Evolutionary conservation across 2,329 filamentous ascomycete genomes (phyloP), one percentile per base, ranked within the genome.

Genomic region (Clarireedia hainanense): DNA sequence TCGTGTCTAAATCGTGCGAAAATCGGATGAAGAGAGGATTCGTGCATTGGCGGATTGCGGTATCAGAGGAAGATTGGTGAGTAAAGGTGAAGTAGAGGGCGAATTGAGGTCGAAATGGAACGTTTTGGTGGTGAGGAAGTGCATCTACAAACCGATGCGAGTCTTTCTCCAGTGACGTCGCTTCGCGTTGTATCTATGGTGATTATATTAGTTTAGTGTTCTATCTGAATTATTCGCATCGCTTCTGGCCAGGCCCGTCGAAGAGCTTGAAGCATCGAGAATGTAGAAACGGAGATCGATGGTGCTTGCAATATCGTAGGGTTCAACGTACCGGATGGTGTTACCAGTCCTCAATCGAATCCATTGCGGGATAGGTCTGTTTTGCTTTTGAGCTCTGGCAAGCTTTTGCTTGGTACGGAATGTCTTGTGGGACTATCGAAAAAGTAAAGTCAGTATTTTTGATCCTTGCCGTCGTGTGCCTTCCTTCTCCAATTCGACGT

Each of bases 361-460:
- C 94, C 94, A 99, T 84, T 99, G 94, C 68, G 94, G 94, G 76
- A 99, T 96, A 71, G 94, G 94, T 76, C 94, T 88, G 88, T 99
- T 99, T 84, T 97, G 92, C 86, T 96, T 97, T 85, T 97, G 92
- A 76, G 94, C 94, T 85, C 92, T 96, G 75, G 94, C 94, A 82
- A 99, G 91, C 94, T 99, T 99, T 80, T 95, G 88, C 91, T 99
- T 99, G 80, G 91, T 96, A 77, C 91, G 89, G 91, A 99, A 99
- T 76, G 91, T 89, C 88, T 99, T 99, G 83, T 99, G 91, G 87
- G 88, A 92, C 92, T 97, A 76, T 74, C 60, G 15, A 23, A n/a
- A 10, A 34, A 27, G 51, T 34, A 17, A 36, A 42, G 34, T 55
- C 50, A 61, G 56, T 43, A 52, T 42, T 55, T 45, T 60, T 46